Percentiles rank a stretch among this genome's conserved stretches.
These are phyloP conservation scores for Grosmannia serpens DNA, from an alignment of 2,329 filamentous ascomycete genomes.

Conservation along the genomic window DNA sequence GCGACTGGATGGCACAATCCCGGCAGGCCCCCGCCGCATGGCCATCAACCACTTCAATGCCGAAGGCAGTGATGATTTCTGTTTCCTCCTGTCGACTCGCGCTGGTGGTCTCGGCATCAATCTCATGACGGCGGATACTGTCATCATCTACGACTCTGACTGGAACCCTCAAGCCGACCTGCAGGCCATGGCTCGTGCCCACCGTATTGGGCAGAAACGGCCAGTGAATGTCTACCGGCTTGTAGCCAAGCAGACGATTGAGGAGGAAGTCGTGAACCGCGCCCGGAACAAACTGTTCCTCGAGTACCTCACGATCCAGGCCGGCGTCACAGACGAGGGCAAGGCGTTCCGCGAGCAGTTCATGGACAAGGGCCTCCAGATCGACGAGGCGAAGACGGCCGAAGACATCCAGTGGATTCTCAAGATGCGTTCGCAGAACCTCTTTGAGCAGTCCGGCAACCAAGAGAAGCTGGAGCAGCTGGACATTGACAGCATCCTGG, in stretches of 20 bases:
- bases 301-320: slow-evolving; percentile 94
- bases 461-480: slow-evolving; percentile 94
- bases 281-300: slow-evolving; percentile 95
- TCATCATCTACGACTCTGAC: slow-evolving; percentile 94
- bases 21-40: slow-evolving; percentile 74
- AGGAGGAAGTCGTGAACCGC: slow-evolving; percentile 92
- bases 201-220: slow-evolving; percentile 92
- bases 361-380: slow-evolving; percentile 62
- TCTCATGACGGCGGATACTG: slow-evolving; percentile 95
- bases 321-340: slow-evolving; percentile 90
- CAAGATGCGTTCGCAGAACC: slow-evolving; percentile 96
- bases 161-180: slow-evolving; percentile 99
- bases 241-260: slow-evolving; percentile 95
- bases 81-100: slow-evolving; percentile 87
- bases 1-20: slow-evolving; percentile 87
- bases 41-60: slow-evolving; percentile 98
- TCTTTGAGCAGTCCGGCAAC: slow-evolving; percentile 96
- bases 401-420: slow-evolving; percentile 95
- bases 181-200: slow-evolving; percentile 95
- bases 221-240: slow-evolving; percentile 94
- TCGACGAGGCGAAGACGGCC: slow-evolving; percentile 74
- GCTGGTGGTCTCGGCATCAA: slow-evolving; percentile 98
- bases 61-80: slow-evolving; percentile 91
- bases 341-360: slow-evolving; percentile 66
- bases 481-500: slow-evolving; percentile 92